Percentiles rank a stretch among this genome's conserved stretches.
These are phyloP conservation scores for Xylaria sp. DNA, from an alignment of 2,329 filamentous ascomycete species.

Conservation along the genomic window DNA sequence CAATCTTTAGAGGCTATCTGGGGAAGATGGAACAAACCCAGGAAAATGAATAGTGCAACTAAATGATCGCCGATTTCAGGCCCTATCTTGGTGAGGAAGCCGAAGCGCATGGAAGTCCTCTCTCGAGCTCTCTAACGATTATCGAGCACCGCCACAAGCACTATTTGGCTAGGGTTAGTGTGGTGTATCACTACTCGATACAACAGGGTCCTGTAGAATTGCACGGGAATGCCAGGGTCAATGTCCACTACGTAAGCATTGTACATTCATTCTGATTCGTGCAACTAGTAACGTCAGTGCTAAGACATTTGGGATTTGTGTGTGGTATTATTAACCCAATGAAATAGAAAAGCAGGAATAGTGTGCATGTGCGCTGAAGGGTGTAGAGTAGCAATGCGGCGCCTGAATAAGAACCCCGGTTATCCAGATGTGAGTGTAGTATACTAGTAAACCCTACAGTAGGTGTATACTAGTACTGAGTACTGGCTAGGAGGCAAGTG, in stretches of 20 bases:
- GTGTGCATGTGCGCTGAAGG: conserved; percentile 1
- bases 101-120: conserved; percentile 20
- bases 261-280: conserved; percentile 15
- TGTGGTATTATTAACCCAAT: conserved; percentile 7
- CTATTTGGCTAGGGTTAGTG: conserved; percentile 16
- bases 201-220: background rate
- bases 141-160: conserved; percentile 33
- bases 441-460: background rate
- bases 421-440: conserved; percentile 13
- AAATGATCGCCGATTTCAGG: conserved; percentile 31
- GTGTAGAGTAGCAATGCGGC: background rate
- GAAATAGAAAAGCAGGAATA: background rate
- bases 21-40: conserved; percentile 15
- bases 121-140: conserved; percentile 15
- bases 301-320: conserved; percentile 3
- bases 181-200: background rate
- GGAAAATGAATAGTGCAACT: conserved; percentile 21
- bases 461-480: background rate
- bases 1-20: conserved; percentile 15
- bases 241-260: conserved; percentile 8
- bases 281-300: conserved; percentile 11
- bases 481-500: conserved; percentile 9
- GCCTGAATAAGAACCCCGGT: conserved; percentile 9
- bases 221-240: conserved; percentile 1
- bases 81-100: conserved; percentile 33